These are phyloP conservation scores for Hanseniaspora hatyaiensis DNA, from an alignment of 805 yeast species.

Conservation along the genomic window DNA sequence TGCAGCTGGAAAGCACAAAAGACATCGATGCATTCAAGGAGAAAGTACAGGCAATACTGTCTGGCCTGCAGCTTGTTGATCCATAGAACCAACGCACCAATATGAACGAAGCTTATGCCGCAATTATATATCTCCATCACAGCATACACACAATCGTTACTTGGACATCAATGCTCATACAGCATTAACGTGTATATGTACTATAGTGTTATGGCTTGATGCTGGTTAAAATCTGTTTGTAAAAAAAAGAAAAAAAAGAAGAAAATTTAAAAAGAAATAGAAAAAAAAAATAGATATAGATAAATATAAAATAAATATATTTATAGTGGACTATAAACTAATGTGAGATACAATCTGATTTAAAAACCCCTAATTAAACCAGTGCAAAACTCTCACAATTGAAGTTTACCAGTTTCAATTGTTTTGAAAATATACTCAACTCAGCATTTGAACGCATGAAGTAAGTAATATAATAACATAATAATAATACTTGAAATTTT, in stretches of 20 bases:
- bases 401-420: no score
- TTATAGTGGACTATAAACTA: neutral
- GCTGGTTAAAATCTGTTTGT: no score
- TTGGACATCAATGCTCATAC: no score
- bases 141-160: no score
- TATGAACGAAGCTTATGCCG: no score
- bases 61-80: neutral
- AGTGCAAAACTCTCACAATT: neutral
- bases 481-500: neutral
- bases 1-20: neutral
- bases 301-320: neutral
- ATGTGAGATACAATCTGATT: neutral
- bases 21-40: neutral
- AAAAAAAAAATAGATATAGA: neutral
- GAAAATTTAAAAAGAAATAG: neutral
- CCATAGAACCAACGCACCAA: neutral
- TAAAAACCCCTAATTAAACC: neutral
- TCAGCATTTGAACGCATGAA: neutral
- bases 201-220: no score
- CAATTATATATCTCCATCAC: no score
- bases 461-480: neutral
- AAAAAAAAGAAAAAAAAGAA: constrained; percentile 2
- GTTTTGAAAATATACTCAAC: no score
- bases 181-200: no score
- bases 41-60: neutral